Percentiles rank a stretch among this genome's conserved stretches.
phyloP scores from a whole-genome alignment of 2,329 filamentous ascomycete species.

The Alternaria panax region DNA sequence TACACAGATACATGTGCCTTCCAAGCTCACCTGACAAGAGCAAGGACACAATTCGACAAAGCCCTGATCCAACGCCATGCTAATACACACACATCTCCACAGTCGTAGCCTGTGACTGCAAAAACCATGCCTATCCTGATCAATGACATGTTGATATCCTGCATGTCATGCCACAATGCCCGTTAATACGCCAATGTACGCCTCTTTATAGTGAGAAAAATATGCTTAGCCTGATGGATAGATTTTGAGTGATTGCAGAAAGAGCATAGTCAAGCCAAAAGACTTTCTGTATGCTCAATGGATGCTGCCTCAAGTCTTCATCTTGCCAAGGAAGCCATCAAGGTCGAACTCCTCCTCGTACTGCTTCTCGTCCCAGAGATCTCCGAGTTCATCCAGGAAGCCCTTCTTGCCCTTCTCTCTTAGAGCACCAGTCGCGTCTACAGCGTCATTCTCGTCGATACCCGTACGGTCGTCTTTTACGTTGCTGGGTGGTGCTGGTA shows the following conservation, averaged over 20 bases:
- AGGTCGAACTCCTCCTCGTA: conserved; percentile 98
- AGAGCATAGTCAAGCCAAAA: neutral
- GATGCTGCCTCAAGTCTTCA: conserved; percentile 64
- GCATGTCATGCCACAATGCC: neutral
- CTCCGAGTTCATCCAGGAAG: conserved; percentile 92
- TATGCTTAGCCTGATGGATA: neutral
- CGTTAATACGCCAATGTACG: neutral
- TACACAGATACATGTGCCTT: neutral
- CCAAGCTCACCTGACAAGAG: neutral
- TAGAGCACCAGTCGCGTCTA: conserved; percentile 83
- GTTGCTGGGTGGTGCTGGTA: conserved; percentile 62
- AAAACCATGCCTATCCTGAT: conserved; percentile 5
- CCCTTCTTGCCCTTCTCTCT: conserved; percentile 96
- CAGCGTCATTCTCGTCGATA: conserved; percentile 84
- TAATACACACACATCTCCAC: conserved; percentile 16
- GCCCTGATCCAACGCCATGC: conserved; percentile 26
- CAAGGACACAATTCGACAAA: conserved; percentile 1
- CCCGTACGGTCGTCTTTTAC: conserved; percentile 68
- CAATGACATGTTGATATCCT: neutral
- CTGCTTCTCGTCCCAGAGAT: conserved; percentile 96
- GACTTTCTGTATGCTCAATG: neutral
- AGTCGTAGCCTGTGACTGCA: neutral
- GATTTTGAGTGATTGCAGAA: neutral
- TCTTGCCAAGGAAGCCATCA: conserved; percentile 92
- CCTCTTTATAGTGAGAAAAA: neutral